Percentiles rank a stretch among this genome's conserved stretches.
phyloP scores from a whole-genome alignment of 2,329 filamentous ascomycete genomes.

The Ophiostoma ulmi region DNA sequence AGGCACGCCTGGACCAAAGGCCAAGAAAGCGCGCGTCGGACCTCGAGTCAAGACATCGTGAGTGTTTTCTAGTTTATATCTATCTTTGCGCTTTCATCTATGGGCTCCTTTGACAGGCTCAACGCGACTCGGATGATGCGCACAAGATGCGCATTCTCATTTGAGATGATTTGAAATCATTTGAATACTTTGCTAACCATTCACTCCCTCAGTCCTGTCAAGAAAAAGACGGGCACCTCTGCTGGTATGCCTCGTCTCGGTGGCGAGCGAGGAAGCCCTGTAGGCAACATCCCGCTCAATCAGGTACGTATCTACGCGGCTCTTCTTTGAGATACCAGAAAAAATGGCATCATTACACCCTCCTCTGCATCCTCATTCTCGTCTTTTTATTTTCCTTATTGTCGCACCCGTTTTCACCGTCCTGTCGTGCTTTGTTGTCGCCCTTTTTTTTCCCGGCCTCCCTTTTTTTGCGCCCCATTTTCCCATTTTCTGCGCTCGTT shows the following conservation, averaged over 20 bases:
- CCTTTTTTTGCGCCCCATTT: constrained; percentile 10
- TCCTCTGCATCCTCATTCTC: constrained; percentile 16
- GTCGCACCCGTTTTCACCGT: background rate
- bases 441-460: background rate
- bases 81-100: background rate
- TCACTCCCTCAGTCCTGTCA: constrained; percentile 57
- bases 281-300: constrained; percentile 49
- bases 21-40: constrained; percentile 57
- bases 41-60: constrained; percentile 65
- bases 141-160: background rate
- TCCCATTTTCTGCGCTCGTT: background rate
- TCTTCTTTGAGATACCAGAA: background rate
- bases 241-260: constrained; percentile 62
- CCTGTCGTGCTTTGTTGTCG: constrained; percentile 7
- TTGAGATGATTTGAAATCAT: background rate
- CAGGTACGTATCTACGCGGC: constrained; percentile 44
- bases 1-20: constrained; percentile 53
- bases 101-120: background rate
- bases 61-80: constrained; percentile 38
- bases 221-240: constrained; percentile 65
- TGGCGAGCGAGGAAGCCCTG: constrained; percentile 60
- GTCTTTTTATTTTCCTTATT: constrained; percentile 1
- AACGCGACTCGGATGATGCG: background rate
- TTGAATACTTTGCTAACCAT: constrained; percentile 24
- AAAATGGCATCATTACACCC: background rate